Evolutionary conservation across 1,284 basidiomycete species (phyloP), one percentile per base, ranked within the genome.

Genomic region (Pseudozyma sp.): DNA sequence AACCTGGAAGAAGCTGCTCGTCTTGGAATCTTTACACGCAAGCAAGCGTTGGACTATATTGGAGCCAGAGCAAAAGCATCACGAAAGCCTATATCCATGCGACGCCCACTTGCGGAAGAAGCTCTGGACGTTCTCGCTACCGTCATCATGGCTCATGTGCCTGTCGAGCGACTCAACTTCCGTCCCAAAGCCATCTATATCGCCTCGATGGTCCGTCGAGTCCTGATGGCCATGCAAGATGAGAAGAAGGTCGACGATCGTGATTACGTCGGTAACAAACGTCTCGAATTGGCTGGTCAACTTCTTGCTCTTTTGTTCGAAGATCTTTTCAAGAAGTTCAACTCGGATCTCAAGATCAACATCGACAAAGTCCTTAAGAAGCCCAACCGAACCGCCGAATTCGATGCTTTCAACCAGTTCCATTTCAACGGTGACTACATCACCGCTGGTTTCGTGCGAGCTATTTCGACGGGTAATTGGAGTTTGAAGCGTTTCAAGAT

Each of bases 391-490:
- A 96, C 97, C 8, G 92, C 90, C 77, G 94, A 97, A 83, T 98
- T 97, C 79, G 97, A 99, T 82, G 95, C 96, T 7, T 93, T 92
- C 88, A 95, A 94, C 83, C 94, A 93, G 14, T 92, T 97, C 90
- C 91, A 92, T 80, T 94, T 96, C 86, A 86, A 87, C 66, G 87
- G 87, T 55, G 95, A 99, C 82, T 92, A 94, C 78, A 94, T 99
- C 85, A 98, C 96, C 9, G 89, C 93, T 7, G 97, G 97, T 35
- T 98, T 99, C 80, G 92, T 95, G 38, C 93, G 97, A 57, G 96
- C 97, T 25, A 99, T 99, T 78, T 97, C 96, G 11, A 99, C 97
- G 0, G 97, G 97, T 8, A 99, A 99, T 84, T 99, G 97, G 97
- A 95, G 93, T 25, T 88, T 99, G 60, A 99, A 99, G 86, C 93